A percentile compares a stretch with the other conserved stretches of the same genome.
These are phyloP conservation scores for Aspergillus neoniger DNA, from an alignment of 2,329 filamentous ascomycete species.

Conservation along the genomic window DNA sequence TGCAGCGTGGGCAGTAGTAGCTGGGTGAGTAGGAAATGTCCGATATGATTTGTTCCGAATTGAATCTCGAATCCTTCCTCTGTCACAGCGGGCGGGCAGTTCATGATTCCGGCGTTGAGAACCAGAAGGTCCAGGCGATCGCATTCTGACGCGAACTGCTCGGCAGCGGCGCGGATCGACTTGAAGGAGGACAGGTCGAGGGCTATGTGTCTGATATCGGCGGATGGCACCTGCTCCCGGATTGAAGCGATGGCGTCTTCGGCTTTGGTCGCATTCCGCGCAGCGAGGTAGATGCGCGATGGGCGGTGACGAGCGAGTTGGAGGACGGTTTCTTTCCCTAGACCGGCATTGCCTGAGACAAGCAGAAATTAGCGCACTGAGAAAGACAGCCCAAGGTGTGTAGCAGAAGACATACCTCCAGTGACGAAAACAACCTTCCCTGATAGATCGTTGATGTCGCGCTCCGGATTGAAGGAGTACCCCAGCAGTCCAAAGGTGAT, in stretches of 20 bases:
- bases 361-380: constrained; percentile 1
- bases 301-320: constrained; percentile 55
- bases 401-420: constrained; percentile 44
- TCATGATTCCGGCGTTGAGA: constrained; percentile 53
- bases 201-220: constrained; percentile 48
- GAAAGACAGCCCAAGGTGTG: background rate
- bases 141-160: constrained; percentile 42
- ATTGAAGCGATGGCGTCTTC: constrained; percentile 49
- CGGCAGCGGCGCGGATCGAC: constrained; percentile 50
- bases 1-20: constrained; percentile 46
- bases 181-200: constrained; percentile 55
- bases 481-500: constrained; percentile 37
- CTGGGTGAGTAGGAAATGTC: constrained; percentile 49
- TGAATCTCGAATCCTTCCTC: constrained; percentile 48
- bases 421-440: constrained; percentile 56
- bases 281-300: constrained; percentile 57
- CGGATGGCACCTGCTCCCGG: constrained; percentile 33
- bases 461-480: constrained; percentile 44
- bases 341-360: constrained; percentile 45
- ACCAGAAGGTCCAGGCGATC: constrained; percentile 49
- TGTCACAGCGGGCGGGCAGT: constrained; percentile 38
- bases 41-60: constrained; percentile 51
- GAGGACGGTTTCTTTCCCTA: constrained; percentile 51
- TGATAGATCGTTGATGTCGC: constrained; percentile 48
- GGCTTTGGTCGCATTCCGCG: constrained; percentile 48